Percentiles rank a stretch among this genome's conserved stretches.
These are phyloP conservation scores for Millerozyma miso DNA, from an alignment of 805 yeast species.

Conservation along the genomic window DNA sequence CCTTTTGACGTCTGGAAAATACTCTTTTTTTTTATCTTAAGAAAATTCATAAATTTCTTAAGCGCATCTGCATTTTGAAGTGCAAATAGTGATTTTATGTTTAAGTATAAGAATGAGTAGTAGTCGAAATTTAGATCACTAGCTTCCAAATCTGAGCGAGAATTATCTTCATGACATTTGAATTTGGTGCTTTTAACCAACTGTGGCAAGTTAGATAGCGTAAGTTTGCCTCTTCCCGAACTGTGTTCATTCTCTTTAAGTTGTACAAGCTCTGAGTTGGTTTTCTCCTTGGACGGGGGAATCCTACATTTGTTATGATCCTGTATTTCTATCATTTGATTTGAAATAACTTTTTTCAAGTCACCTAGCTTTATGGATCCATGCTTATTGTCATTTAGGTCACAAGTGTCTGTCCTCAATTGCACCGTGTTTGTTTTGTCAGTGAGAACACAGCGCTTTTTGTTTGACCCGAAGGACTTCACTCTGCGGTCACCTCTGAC, in stretches of 20 bases:
- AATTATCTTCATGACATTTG: background rate
- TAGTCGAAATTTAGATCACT: background rate
- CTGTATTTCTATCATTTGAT: background rate
- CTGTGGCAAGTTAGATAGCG: background rate
- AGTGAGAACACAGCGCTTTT: background rate
- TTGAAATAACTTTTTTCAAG: background rate
- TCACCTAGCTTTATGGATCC: constrained; percentile 13
- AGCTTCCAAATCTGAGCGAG: background rate
- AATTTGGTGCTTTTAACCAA: background rate
- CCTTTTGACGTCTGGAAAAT: background rate
- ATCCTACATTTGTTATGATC: background rate
- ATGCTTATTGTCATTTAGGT: constrained; percentile 31
- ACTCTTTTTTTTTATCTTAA: background rate
- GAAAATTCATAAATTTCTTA: background rate
- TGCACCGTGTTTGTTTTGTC: background rate
- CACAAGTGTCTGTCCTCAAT: constrained; percentile 3
- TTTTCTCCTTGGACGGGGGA: background rate
- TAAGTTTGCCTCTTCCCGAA: background rate
- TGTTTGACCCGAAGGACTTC: background rate
- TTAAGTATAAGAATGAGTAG: background rate
- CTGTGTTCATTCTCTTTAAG: background rate
- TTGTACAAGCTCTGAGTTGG: background rate
- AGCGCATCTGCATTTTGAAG: background rate
- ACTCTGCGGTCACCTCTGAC: background rate
- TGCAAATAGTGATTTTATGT: background rate